Conservation (phyloP, 2,329 filamentous ascomycete genomes). For the Mariannaea sp. region DNA sequence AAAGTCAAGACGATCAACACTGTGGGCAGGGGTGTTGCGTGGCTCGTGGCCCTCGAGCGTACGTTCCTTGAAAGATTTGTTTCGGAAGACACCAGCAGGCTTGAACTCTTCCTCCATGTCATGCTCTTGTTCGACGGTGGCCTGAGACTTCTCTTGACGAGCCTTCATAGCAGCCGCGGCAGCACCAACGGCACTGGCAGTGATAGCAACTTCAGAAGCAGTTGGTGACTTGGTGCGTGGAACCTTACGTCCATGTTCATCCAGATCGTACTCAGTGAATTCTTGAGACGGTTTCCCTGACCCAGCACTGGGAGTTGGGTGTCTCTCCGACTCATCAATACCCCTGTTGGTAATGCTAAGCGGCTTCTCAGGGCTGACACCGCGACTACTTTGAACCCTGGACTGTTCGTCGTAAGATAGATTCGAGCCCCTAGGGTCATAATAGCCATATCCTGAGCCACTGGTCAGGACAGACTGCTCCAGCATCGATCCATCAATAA, state of each 20-base stretch:
- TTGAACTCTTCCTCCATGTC: conserved; percentile 46
- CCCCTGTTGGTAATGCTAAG: conserved; percentile 48
- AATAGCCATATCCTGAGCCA: conserved; percentile 58
- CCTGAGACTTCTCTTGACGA: conserved; percentile 53
- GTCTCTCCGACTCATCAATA: conserved; percentile 45
- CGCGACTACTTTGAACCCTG: conserved; percentile 42
- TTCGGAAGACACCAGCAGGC: conserved; percentile 59
- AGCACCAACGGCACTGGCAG: conserved; percentile 58
- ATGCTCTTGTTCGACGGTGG: conserved; percentile 39
- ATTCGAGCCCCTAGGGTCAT: conserved; percentile 46
- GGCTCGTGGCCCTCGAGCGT: conserved; percentile 61
- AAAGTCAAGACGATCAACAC: conserved; percentile 61
- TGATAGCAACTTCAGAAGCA: conserved; percentile 62
- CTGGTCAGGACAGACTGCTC: conserved; percentile 71
- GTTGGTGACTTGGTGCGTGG: conserved; percentile 55
- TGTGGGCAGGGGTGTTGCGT: conserved; percentile 61
- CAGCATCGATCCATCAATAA: conserved; percentile 75
- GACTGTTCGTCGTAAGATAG: conserved; percentile 41
- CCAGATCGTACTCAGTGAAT: conserved; percentile 61
- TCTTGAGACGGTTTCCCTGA: conserved; percentile 51
- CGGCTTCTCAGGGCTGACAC: conserved; percentile 49
- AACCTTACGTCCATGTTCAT: conserved; percentile 63
- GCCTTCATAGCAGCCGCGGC: conserved; percentile 58
- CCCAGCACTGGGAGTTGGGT: conserved; percentile 46
- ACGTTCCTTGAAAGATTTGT: conserved; percentile 70